Evolutionary conservation across 257 asterid genomes (phyloP), one percentile per base, ranked within the genome.

Genomic region (Osmanthus fragrans): DNA sequence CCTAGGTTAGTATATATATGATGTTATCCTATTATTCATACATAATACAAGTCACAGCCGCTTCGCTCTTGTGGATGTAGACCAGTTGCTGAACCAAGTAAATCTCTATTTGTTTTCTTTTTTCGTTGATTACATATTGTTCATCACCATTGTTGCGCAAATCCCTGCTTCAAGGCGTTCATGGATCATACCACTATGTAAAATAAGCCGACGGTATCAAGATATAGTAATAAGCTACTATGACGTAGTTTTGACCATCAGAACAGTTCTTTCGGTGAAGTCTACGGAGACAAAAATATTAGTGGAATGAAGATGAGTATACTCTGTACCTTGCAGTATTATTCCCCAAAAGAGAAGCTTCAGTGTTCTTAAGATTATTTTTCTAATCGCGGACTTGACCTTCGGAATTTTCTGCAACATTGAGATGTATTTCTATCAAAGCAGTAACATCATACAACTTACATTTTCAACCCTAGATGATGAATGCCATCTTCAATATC

Each of bases 261-360:
- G 21, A 49, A 45, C 18, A 18, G 19, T 49, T 49, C 6, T 47
- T 19, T 49, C 2, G 58, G 58, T 49, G 58, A 49, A 49, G 58
- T 49, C n/a, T 49, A 15, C 58, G 3, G 34, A 32, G 34, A 32
- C 34, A 32, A 32, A 32, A 32, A 32, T 3, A 32, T 32, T 3
- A 32, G 34, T 12, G 3, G 30, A 21, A 32, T 30, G 39, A 19
- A 32, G 9, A 27, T 3, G 73, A 12, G 21, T 4, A 49, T 1
- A 15, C 6, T 4, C 23, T 12, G 63, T 81, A 93, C 97, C 98
- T 85, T 92, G 98, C 18, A 92, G 87, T 71, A 94, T 80, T 77
- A 94, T 77, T 67, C 97, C 97, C 98, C 97, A 94, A 49, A 94
- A 87, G 11, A 94, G 83, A 76, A 94, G 94, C 92, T 94, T 89